A percentile compares a stretch with the other conserved stretches of the same genome.
These are phyloP conservation scores for Claviceps fusiformis DNA, from an alignment of 2,329 filamentous ascomycete genomes.

Conservation along the genomic window DNA sequence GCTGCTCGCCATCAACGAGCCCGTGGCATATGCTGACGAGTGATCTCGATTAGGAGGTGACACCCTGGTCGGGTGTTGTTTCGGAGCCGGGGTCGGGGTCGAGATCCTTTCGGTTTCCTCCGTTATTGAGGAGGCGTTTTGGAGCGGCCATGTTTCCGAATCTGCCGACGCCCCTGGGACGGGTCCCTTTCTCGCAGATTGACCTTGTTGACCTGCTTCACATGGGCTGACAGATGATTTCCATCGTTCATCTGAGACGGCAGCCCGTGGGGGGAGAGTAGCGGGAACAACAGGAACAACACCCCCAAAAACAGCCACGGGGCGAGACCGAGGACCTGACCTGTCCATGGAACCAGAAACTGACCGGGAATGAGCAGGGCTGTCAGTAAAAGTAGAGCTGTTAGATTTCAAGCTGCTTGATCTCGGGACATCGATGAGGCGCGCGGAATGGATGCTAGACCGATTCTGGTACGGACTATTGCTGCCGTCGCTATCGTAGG, in stretches of 20 bases:
- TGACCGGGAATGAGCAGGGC: constrained; percentile 34
- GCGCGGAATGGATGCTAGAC: constrained; percentile 39
- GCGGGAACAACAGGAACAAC: constrained; percentile 27
- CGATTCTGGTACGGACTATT: constrained; percentile 24
- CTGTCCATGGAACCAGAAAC: constrained; percentile 35
- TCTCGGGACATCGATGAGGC: constrained; percentile 42
- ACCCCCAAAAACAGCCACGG: constrained; percentile 26
- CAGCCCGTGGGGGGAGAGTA: constrained; percentile 19
- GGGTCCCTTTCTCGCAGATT: neutral
- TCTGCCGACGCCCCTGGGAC: neutral
- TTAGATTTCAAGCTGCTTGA: constrained; percentile 31
- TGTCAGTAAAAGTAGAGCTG: constrained; percentile 25
- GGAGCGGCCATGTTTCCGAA: neutral
- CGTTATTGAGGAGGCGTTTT: neutral
- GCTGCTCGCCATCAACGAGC: neutral
- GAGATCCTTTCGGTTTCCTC: neutral
- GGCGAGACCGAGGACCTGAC: constrained; percentile 27
- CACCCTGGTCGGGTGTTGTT: neutral
- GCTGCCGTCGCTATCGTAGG: constrained; percentile 33
- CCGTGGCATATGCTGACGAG: neutral
- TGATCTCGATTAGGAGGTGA: neutral
- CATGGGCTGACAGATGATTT: neutral
- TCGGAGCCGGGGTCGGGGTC: neutral
- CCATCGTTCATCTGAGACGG: constrained; percentile 20
- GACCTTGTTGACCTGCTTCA: neutral